A percentile compares a stretch with the other conserved stretches of the same genome.
These are phyloP conservation scores for Leishmania major DNA, from an alignment of 208 protist species.

Conservation along the genomic window DNA sequence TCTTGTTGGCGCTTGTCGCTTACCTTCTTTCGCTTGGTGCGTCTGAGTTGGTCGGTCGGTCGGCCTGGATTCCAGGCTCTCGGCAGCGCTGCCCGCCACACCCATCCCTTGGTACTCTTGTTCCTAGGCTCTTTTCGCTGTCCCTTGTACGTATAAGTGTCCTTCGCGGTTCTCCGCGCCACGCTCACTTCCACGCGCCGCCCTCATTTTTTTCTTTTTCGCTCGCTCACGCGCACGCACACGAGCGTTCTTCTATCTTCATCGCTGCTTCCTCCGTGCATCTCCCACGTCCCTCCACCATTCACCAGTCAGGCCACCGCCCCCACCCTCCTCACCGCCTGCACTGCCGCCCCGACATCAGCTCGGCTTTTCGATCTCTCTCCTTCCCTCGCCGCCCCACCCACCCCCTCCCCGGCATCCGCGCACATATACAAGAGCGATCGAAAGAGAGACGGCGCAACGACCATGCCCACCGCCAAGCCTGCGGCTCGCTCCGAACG, in stretches of 20 bases:
- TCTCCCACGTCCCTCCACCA: no score
- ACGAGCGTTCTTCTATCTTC: neutral
- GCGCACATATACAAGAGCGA: neutral
- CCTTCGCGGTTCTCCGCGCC: neutral
- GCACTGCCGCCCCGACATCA: no score
- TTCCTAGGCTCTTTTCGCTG: neutral
- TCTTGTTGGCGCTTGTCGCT: neutral
- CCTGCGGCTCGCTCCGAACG: constrained; percentile 14
- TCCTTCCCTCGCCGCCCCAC: neutral
- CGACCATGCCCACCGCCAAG: constrained; percentile 15
- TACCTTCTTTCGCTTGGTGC: neutral
- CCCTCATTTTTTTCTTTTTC: neutral
- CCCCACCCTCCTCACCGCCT: no score
- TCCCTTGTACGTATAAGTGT: neutral
- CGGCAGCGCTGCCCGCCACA: neutral
- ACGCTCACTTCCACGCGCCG: no score
- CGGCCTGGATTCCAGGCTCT: neutral
- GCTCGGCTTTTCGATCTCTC: neutral
- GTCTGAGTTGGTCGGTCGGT: neutral
- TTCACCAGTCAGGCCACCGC: no score
- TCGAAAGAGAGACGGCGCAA: neutral
- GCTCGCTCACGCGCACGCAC: neutral
- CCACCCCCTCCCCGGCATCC: neutral
- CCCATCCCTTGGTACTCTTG: neutral
- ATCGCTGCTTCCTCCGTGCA: neutral